Base-by-base conservation (phyloP, 495 filamentous ascomycete species). In the Neurospora sp. region DNA sequence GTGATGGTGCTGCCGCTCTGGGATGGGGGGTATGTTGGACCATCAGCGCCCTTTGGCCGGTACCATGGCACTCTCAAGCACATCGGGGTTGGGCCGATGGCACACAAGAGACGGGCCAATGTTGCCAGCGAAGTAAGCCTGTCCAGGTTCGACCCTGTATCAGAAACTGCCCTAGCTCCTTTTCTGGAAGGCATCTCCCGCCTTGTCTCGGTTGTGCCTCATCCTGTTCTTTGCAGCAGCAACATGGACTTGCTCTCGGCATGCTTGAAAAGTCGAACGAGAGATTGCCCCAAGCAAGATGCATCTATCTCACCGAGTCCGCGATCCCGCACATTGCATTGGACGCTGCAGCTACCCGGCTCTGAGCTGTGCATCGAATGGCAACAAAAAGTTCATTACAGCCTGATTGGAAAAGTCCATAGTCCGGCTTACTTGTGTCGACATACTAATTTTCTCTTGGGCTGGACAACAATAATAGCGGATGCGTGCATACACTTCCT, bases 181-280 rank as follows among this genome's bases (percentile, higher is more conserved):
- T 31, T 66, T 69, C 16, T 11, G 27, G 31, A 68, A 72, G 70
- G 38, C 71, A 68, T 68, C 74, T 66, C 46, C 74, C 48, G 44
- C 39, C 75, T 48, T 42, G 70, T 39, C 40, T 69, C 53, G 68
- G 75, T 74, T 74, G 74, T 74, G 53, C 75, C 75, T 77, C 72
- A 53, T 74, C 41, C 22, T 18, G 68, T 40, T 20, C 31, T 70
- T 41, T 39, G 39, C 22, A 37, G 40, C 5, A 14, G 2, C 46
- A 20, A 20, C 40, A 39, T 37, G 71, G 31, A 27, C 41, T 18
- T 66, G 7, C 53, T 35, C 68, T 74, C 16, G 31, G 22, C 20
- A 48, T 40, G 40, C 35, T 37, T 69, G 66, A 12, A 22, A 39
- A n/a, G 53, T 38, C n/a, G 22, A 61, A 6, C 22, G 53, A 48